Evolutionary conservation across 108 stramenopile genomes (phyloP), one percentile per base, ranked within the genome.

Genomic region (Seminavis robusta): DNA sequence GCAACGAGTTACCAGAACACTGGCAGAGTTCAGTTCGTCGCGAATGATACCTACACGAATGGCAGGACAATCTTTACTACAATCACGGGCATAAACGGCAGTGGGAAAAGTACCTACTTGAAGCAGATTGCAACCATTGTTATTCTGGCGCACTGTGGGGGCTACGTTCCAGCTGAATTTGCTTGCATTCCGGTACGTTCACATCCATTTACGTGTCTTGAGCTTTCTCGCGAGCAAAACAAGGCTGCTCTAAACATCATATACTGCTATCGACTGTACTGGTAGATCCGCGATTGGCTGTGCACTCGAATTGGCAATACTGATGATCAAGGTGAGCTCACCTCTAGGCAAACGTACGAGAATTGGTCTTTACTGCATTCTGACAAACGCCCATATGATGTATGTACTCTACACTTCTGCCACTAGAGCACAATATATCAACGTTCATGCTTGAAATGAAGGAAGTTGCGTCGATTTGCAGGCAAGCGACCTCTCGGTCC

Each of bases 371-470:
- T n/a, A n/a, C n/a, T n/a, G n/a, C n/a, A n/a, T n/a, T n/a, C n/a
- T n/a, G n/a, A n/a, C n/a, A n/a, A n/a, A n/a, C n/a, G n/a, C n/a
- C n/a, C n/a, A n/a, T n/a, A n/a, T n/a, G n/a, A n/a, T n/a, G n/a
- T n/a, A n/a, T n/a, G n/a, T n/a, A n/a, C n/a, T n/a, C n/a, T n/a
- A n/a, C n/a, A 9, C 16, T 19, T 46, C 9, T n/a, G 11, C 13
- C 45, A 13, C 9, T 21, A 63, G 92, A 93, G 41, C 84, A 93
- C 38, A 94, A 94, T 59, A 87, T 94, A 23, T 95, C 94, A 4
- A 93, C 95, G 0, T 98, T 98, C 58, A 79, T 98, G 80, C 55
- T 84, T 37, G 97, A 95, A 67, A 95, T 96, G 94, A 86, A 92
- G 52, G 95, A 96, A 61, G 84, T 86, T 3, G 92, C 94, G 3